Conservation (phyloP, 1,284 basidiomycete species). For the Rhodotorula sp. region DNA sequence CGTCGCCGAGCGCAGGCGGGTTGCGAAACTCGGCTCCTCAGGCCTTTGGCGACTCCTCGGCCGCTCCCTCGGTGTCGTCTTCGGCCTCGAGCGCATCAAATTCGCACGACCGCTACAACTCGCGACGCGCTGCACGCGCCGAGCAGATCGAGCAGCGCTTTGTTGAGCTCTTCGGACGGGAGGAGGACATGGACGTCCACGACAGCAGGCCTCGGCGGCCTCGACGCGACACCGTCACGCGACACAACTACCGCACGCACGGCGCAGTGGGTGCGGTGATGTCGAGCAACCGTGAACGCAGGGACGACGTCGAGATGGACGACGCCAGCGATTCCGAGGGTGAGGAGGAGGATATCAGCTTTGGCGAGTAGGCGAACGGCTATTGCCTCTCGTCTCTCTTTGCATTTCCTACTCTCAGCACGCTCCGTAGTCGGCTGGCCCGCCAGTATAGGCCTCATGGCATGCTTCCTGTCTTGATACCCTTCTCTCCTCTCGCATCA, state of each 20-base stretch:
- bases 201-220: background rate
- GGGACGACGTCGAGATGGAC: slow-evolving; percentile 1
- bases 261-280: background rate
- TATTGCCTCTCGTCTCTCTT: background rate
- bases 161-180: background rate
- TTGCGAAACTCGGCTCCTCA: background rate
- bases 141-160: background rate
- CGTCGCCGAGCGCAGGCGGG: background rate
- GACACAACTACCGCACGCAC: slow-evolving; percentile 16
- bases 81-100: background rate
- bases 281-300: background rate
- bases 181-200: background rate
- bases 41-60: background rate
- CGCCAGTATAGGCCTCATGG: too few species aligned
- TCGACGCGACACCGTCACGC: slow-evolving; percentile 22
- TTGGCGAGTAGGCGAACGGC: background rate
- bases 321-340: slow-evolving; percentile 6
- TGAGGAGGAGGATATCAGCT: slow-evolving; percentile 29
- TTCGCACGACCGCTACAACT: too few species aligned
- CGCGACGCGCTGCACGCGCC: background rate
- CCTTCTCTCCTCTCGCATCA: too few species aligned
- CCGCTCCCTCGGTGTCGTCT: background rate
- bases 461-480: too few species aligned
- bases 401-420: too few species aligned
- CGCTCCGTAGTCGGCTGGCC: too few species aligned